A percentile compares a stretch with the other conserved stretches of the same genome.
phyloP scores from a whole-genome alignment of 495 filamentous ascomycete genomes.

The Neurospora sp. region DNA sequence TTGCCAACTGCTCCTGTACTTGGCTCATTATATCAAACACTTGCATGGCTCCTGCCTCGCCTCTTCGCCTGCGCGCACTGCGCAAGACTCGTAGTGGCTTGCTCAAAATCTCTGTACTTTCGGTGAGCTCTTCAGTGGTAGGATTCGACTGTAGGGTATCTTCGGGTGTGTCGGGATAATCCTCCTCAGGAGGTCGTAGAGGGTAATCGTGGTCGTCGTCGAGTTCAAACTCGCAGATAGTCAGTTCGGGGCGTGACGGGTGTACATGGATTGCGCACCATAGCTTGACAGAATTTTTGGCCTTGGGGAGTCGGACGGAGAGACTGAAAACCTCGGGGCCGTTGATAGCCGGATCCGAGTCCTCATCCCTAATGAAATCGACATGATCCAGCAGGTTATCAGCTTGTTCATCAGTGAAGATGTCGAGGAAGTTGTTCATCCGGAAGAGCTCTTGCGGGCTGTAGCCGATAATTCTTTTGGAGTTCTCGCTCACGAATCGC shows the following conservation, averaged over 20 bases:
- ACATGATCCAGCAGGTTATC: constrained; percentile 78
- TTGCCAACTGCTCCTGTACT: constrained; percentile 68
- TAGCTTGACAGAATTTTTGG: constrained; percentile 46
- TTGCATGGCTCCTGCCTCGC: constrained; percentile 85
- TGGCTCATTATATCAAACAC: constrained; percentile 89
- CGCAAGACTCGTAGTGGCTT: constrained; percentile 70
- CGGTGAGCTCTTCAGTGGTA: constrained; percentile 58
- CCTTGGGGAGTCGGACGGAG: constrained; percentile 46
- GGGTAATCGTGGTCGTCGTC: constrained; percentile 73
- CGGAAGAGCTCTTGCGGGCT: constrained; percentile 68
- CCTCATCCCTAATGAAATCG: constrained; percentile 76
- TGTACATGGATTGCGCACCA: constrained; percentile 86
- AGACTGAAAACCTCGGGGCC: constrained; percentile 84
- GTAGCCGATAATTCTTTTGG: constrained; percentile 64
- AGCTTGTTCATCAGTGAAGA: constrained; percentile 70
- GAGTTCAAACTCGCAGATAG: constrained; percentile 88
- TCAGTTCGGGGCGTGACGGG: constrained; percentile 50
- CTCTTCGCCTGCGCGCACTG: constrained; percentile 64
- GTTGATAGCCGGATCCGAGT: constrained; percentile 56
- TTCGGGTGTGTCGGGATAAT: constrained; percentile 48
- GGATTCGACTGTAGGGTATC: constrained; percentile 65
- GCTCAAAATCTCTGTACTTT: constrained; percentile 62
- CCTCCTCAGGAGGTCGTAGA: constrained; percentile 46
- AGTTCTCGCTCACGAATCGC: constrained; percentile 81
- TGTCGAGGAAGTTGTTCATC: constrained; percentile 64